Evolutionary conservation across 2,329 filamentous ascomycete species (phyloP), one percentile per base, ranked within the genome.

Genomic region (Phyllosticta capitalensis): DNA sequence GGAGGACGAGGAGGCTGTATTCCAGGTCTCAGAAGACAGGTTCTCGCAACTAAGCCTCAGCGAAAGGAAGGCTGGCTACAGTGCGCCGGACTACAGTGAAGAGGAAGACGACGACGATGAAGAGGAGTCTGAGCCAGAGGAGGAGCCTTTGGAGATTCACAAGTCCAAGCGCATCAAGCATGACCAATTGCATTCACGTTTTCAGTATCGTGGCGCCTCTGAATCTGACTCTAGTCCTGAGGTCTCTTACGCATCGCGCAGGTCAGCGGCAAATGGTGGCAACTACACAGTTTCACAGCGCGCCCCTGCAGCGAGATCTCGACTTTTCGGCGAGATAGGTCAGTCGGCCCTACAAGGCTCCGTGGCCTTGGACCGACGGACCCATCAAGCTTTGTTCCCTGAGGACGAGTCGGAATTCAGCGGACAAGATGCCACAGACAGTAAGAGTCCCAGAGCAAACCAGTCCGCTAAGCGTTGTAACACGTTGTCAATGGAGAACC

Each of bases 251-350:
- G 38, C 38, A n/a, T 45, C 38, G 38, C 38, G 10, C 14, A 24
- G 51, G 4, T 28, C 51, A 52, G 26, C 21, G 17, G 17, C 17
- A 21, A 55, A 52, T n/a, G 50, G 52, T 26, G 54, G 50, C 59
- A 20, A 24, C 59, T 63, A 33, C 62, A 56, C 48, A 61, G 61
- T 33, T 60, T 63, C 17, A 22, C 54, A 49, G 20, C 24, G 56
- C 12, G 53, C n/a, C 17, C 14, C 45, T 20, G 21, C 17, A 53
- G 52, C n/a, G 17, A 48, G n/a, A 4, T 62, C 72, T 61, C 80
- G 79, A 55, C 72, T 86, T 5, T 86, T 86, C 66, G 83, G 83
- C 12, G 83, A 86, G 67, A 82, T 86, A 63, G 79, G 79, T 10
- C 71, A 76, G 26, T 83, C 82, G 20, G 79, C 79, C 10, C 66